Base-by-base conservation (phyloP, 441 rosid genomes). In the California macrophylla region DNA sequence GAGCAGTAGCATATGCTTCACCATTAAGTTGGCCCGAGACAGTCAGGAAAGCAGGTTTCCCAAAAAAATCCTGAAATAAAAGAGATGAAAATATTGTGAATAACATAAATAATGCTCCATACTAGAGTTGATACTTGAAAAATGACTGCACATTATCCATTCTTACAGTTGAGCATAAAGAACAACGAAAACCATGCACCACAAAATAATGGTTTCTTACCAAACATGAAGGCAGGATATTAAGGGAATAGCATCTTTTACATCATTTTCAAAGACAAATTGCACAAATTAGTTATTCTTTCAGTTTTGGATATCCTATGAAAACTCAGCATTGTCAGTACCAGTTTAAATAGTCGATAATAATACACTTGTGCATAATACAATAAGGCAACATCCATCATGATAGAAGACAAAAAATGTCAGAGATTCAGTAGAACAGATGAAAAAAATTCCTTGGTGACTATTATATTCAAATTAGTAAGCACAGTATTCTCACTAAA, bases 1-100 rank as follows among this genome's bases (percentile, higher is more conserved):
- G 98, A 76, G 98, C 96, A 70, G 93, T 87, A 20, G 96, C 96
- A 76, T 91, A 93, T 73, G 96, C 86, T 86, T 93, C 97, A 67
- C 87, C 98, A 84, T 93, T 93, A 56, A 91, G 98, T 82, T 93
- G 98, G 72, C 98, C 98, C 30, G 97, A 93, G 71, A 93, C 97
- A 0, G 97, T 91, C 82, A 93, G 83, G 85, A 91, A 93, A 24
- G 97, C 95, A 70, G 98, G 96, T 78, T 93, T 93, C 68, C 90
- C 96, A 73, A 93, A 93, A 84, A 91, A 93, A 77, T 93, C 97
- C 97, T 93, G 82, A 73, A 66, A 78, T 66, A 67, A 78, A 64
- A 73, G 5, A 71, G 72, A 77, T 6, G 34, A 72, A 80, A 67
- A 73, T 32, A 12, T 68, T 64, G 69, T 67, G 38, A 70, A 62